phyloP scores from a whole-genome alignment of 2,329 filamentous ascomycete genomes.

The Camillea tinctor region DNA sequence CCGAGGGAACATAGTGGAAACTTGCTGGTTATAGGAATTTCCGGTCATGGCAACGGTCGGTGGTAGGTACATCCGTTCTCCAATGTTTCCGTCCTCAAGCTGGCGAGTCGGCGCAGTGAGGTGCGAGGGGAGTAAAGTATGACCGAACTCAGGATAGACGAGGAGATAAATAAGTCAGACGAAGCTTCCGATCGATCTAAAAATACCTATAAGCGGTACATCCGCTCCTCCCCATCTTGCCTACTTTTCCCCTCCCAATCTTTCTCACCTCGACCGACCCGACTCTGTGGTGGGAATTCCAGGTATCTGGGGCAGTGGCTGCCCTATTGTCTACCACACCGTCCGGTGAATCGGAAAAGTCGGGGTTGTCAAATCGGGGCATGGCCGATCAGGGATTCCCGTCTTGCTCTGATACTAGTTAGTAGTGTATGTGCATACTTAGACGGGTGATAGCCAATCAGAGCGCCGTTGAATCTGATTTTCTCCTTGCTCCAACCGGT shows the following conservation, averaged over 20 bases:
- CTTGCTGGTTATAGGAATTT: not conserved
- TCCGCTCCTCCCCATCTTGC: too few relatives aligned
- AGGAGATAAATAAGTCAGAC: too few relatives aligned
- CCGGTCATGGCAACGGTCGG: not conserved
- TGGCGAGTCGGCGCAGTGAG: too few relatives aligned
- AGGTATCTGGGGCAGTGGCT: too few relatives aligned
- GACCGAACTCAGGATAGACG: too few relatives aligned
- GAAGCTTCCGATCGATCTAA: too few relatives aligned
- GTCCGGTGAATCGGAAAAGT: not conserved
- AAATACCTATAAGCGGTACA: too few relatives aligned
- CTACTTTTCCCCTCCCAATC: too few relatives aligned
- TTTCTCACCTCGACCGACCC: not conserved
- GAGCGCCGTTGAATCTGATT: not conserved
- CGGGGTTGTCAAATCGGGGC: conserved; percentile 11
- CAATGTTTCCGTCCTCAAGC: too few relatives aligned
- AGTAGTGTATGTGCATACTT: not conserved
- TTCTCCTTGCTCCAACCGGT: not conserved
- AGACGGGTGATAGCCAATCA: not conserved
- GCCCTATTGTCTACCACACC: too few relatives aligned
- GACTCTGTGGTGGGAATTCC: not conserved
- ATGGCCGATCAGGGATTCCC: conserved; percentile 16
- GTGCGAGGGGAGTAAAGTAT: too few relatives aligned
- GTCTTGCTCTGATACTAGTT: not conserved
- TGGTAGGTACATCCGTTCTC: too few relatives aligned
- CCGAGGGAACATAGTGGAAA: not conserved